Percentiles rank a stretch among this genome's conserved stretches.
These are phyloP conservation scores for Schoenoplectus tabernaemontani DNA, from an alignment of 202 grass and related monocot species.

Conservation along the genomic window DNA sequence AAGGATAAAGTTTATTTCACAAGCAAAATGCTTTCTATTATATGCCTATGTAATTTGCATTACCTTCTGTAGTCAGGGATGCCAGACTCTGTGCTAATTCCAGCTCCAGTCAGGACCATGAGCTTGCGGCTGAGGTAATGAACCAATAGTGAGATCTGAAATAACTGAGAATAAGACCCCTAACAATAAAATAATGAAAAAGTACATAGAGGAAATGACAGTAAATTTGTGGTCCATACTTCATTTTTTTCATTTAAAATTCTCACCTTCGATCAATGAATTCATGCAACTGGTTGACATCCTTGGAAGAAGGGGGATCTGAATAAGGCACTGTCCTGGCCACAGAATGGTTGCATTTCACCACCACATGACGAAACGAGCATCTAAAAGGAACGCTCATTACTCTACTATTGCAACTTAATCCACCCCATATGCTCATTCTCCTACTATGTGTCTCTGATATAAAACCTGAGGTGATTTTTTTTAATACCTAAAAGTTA, in stretches of 20 bases:
- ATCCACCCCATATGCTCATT: constrained; percentile 18
- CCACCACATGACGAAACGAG: constrained; percentile 29
- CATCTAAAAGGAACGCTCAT: constrained; percentile 21
- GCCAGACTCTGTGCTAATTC: constrained; percentile 91
- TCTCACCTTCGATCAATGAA: constrained; percentile 71
- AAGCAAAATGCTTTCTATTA: background rate
- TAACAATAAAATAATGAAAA: background rate
- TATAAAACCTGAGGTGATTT: constrained; percentile 34
- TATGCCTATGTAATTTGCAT: background rate
- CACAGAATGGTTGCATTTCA: constrained; percentile 45
- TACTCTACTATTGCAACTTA: constrained; percentile 23
- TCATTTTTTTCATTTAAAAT: background rate
- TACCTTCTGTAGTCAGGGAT: constrained; percentile 99
- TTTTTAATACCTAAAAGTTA: background rate
- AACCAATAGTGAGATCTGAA: constrained; percentile 25
- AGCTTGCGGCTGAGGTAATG: constrained; percentile 55
- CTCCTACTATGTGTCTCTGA: constrained; percentile 22
- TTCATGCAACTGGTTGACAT: constrained; percentile 57
- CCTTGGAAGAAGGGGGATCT: constrained; percentile 60
- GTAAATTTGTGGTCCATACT: background rate
- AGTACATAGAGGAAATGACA: background rate
- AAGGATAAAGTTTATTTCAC: background rate
- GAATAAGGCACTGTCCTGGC: constrained; percentile 59
- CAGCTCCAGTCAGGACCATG: constrained; percentile 89
- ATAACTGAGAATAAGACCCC: constrained; percentile 8